Conservation (phyloP, 2,329 filamentous ascomycete genomes). For the Elsinoe arachidis region DNA sequence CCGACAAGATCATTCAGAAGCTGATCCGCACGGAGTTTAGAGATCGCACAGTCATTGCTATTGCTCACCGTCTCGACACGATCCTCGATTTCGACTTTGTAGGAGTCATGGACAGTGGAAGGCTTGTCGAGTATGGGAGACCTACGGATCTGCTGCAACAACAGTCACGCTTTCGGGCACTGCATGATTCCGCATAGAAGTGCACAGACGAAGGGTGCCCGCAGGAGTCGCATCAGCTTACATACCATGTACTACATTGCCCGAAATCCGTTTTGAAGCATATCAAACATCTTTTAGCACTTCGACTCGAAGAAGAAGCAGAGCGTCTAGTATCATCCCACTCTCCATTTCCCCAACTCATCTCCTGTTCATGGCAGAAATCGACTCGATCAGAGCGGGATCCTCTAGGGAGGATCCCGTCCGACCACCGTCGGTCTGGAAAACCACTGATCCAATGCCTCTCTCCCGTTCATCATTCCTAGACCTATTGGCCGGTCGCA, state of each 20-base stretch:
- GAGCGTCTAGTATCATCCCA: neutral
- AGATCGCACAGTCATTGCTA: slow-evolving; percentile 50
- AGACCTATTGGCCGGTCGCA: neutral
- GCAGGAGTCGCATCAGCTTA: neutral
- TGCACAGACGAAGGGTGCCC: neutral
- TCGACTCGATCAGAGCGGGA: neutral
- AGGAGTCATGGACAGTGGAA: slow-evolving; percentile 42
- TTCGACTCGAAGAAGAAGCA: neutral
- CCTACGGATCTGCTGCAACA: slow-evolving; percentile 19
- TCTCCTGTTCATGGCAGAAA: neutral
- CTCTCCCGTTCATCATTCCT: neutral
- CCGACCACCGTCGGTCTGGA: neutral
- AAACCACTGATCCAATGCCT: neutral
- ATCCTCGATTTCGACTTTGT: slow-evolving; percentile 47
- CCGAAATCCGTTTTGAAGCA: neutral
- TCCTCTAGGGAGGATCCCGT: no score
- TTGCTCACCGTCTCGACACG: slow-evolving; percentile 49
- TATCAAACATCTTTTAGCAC: neutral
- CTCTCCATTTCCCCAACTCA: neutral
- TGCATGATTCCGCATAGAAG: neutral
- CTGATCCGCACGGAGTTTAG: slow-evolving; percentile 37
- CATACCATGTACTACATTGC: neutral
- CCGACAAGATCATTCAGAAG: slow-evolving; percentile 29
- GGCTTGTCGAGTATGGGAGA: slow-evolving; percentile 34
- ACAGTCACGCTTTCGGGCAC: neutral